phyloP scores from a whole-genome alignment of 352 stramenopile species.

The Globisporangium okanoganense region DNA sequence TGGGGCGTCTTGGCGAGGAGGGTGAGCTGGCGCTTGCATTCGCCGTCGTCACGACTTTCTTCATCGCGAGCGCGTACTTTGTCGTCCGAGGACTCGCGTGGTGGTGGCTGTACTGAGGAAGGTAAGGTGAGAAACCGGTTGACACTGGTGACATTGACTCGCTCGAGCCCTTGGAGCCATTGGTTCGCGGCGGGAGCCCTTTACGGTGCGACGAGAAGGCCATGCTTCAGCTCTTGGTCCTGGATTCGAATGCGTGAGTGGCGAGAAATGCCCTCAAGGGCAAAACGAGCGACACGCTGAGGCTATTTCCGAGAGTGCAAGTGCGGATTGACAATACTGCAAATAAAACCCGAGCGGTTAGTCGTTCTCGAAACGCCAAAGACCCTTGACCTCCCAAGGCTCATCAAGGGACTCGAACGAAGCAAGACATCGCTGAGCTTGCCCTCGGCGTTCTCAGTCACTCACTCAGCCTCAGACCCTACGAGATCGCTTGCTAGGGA shows the following conservation, averaged over 20 bases:
- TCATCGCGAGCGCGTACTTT: conserved; percentile 14
- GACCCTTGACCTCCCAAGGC: background rate
- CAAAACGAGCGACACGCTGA: background rate
- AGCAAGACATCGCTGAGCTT: too few species aligned
- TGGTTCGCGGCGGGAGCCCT: conserved; percentile 3
- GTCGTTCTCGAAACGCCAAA: conserved; percentile 9
- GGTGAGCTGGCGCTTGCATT: conserved; percentile 1
- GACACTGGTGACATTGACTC: background rate
- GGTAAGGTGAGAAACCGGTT: background rate
- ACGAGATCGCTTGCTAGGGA: conserved; percentile 8
- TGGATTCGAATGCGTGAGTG: background rate
- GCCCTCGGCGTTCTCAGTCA: too few species aligned
- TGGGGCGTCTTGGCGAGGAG: conserved; percentile 24
- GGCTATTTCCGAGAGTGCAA: conserved; percentile 4
- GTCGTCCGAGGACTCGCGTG: conserved; percentile 26
- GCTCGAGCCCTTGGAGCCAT: background rate
- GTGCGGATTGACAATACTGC: background rate
- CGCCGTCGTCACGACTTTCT: background rate
- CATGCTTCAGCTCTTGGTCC: background rate
- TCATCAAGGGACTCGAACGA: background rate
- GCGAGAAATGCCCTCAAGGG: background rate
- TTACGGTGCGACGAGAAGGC: background rate
- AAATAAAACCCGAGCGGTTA: background rate
- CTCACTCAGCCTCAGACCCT: background rate
- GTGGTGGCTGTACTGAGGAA: background rate